phyloP scores from a whole-genome alignment of 306 rosid genomes.

The Cicer judaicum region DNA sequence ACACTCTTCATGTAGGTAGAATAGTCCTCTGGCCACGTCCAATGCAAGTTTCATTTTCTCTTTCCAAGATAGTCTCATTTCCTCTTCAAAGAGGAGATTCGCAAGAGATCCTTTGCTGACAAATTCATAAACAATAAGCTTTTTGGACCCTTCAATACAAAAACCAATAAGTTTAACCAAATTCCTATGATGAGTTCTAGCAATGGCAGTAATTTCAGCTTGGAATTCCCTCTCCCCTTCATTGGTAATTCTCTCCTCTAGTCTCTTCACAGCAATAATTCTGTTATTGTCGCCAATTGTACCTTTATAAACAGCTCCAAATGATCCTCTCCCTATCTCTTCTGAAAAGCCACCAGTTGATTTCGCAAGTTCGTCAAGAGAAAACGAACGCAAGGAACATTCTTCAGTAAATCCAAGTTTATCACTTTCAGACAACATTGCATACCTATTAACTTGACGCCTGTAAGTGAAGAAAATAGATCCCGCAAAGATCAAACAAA shows the following conservation, averaged over 20 bases:
- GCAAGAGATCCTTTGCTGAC: conserved; percentile 55
- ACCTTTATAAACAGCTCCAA: conserved; percentile 48
- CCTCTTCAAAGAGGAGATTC: conserved; percentile 30
- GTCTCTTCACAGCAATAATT: conserved; percentile 46
- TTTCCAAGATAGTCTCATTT: neutral
- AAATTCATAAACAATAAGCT: conserved; percentile 51
- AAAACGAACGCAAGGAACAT: conserved; percentile 43
- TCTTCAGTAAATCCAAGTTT: conserved; percentile 40
- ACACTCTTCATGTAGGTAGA: conserved; percentile 54
- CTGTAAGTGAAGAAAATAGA: conserved; percentile 38
- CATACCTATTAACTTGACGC: conserved; percentile 26
- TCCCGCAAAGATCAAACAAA: neutral
- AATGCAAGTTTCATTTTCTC: conserved; percentile 44
- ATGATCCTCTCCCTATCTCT: conserved; percentile 50
- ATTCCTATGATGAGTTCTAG: conserved; percentile 52
- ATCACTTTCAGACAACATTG: conserved; percentile 24
- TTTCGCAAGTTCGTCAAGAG: conserved; percentile 45
- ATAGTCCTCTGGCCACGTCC: conserved; percentile 45
- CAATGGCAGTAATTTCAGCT: conserved; percentile 48
- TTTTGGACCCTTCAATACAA: conserved; percentile 47
- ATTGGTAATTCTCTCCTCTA: conserved; percentile 38
- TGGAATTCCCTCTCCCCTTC: conserved; percentile 50
- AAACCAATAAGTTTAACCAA: conserved; percentile 53
- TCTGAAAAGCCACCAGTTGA: conserved; percentile 43
- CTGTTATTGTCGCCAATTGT: conserved; percentile 10